Conservation (phyloP, 495 filamentous ascomycete species). For the Penicillium simplicissimum region DNA sequence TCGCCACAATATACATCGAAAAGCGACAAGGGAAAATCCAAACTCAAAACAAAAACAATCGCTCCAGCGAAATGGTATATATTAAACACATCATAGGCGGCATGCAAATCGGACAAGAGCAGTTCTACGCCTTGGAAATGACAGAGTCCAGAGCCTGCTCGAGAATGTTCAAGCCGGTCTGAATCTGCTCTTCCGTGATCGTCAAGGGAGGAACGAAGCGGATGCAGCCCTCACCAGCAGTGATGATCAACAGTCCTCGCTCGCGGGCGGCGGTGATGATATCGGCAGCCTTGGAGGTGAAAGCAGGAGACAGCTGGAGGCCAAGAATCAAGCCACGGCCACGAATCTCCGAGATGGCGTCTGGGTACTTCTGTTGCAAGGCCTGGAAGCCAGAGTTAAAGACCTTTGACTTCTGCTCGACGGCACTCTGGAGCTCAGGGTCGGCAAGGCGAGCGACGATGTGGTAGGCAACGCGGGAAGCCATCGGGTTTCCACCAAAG, state of each 20-base stretch:
- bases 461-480: constrained; percentile 78
- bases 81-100: constrained; percentile 21
- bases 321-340: constrained; percentile 85
- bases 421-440: constrained; percentile 60
- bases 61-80: constrained; percentile 27
- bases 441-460: constrained; percentile 74
- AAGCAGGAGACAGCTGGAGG: constrained; percentile 73
- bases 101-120: constrained; percentile 15
- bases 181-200: constrained; percentile 74
- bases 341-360: constrained; percentile 71
- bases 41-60: constrained; percentile 9
- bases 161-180: constrained; percentile 71
- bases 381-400: constrained; percentile 65
- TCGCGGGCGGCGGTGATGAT: constrained; percentile 85
- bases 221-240: constrained; percentile 83
- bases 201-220: constrained; percentile 83
- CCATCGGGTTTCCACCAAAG: constrained; percentile 94
- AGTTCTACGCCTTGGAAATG: constrained; percentile 24
- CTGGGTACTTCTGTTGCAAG: constrained; percentile 67
- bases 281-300: constrained; percentile 52
- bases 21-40: background rate
- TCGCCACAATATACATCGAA: background rate
- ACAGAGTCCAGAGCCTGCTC: constrained; percentile 70
- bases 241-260: constrained; percentile 86
- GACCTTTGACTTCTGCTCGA: constrained; percentile 62